Evolutionary conservation across 1,139 yeast species (phyloP), one percentile per base, ranked within the genome.

Genomic region (Yamadazyma friedrichii): DNA sequence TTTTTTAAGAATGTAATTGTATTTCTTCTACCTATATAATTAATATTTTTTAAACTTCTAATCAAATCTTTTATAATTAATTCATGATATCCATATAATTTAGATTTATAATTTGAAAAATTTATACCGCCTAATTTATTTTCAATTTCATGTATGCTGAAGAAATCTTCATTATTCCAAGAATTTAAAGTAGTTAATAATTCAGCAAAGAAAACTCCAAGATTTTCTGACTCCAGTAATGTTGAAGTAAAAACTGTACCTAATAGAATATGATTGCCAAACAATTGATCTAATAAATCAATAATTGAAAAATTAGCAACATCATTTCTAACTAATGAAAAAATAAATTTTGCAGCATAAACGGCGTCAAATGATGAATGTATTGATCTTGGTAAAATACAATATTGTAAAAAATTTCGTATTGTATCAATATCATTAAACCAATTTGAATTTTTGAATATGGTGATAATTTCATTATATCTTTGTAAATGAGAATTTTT

Each of bases 311-410:
- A 81, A 32, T 75, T 67, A 1, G 65, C 47, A 0, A 76, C 62
- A 1, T 70, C 65, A 13, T 72, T 47, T 0, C 64, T 57, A 44
- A 82, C 80, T 12, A 82, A 52, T 36, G 62, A 64, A 46, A 79
- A 74, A 2, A 88, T 51, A 55, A 89, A 88, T 42, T 74, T 68
- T 1, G 88, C 80, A 33, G 82, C 65, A 56, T 67, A 89, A 1
- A 85, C 73, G 0, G 98, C 96, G 64, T 91, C 98, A 47, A 83
- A 78, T 0, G 96, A 83, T 0, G 97, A 87, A 50, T 84, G 88
- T 3, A 84, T 60, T 3, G 84, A 76, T 51, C 97, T 71, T 12
- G 96, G 97, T 15, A 89, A 61, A 5, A 88, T 54, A 60, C 96
- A 88, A 41, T 64, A 63, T 45, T 84, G 83, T 28, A 88, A 56